Evolutionary conservation across 768 basidiomycete genomes (phyloP).

Genomic region (Leccinum aurantiacum): DNA sequence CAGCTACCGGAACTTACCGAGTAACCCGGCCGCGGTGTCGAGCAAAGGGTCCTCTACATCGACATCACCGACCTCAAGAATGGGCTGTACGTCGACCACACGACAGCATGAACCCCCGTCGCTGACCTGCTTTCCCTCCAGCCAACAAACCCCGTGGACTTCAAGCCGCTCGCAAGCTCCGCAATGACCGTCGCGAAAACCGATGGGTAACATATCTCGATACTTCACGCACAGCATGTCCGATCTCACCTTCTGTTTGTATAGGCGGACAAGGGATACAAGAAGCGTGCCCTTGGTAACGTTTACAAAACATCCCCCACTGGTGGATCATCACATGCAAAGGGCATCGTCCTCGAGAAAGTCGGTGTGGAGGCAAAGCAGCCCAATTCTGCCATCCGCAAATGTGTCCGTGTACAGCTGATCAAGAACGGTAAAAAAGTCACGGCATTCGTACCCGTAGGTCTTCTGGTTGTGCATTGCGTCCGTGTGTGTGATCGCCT

Average conservation of each 20-base stretch:
- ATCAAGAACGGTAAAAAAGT: constrained; percentile 99
- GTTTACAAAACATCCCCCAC: constrained; percentile 99
- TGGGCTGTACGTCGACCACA: constrained; percentile 72
- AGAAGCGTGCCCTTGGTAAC: constrained; percentile 99
- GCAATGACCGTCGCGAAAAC: constrained; percentile 90
- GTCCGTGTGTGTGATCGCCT: constrained; percentile 6
- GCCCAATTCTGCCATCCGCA: constrained; percentile 99
- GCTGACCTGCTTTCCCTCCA: constrained; percentile 30
- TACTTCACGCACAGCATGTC: neutral
- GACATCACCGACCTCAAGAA: constrained; percentile 61
- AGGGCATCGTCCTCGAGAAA: constrained; percentile 99
- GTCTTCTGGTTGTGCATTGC: constrained; percentile 32
- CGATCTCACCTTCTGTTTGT: constrained; percentile 18
- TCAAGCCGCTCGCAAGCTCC: constrained; percentile 98
- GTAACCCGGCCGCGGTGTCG: constrained; percentile 5
- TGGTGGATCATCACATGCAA: constrained; percentile 98
- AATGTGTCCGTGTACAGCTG: constrained; percentile 99
- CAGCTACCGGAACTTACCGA: constrained; percentile 38
- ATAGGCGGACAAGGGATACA: constrained; percentile 97
- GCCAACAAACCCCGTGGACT: constrained; percentile 99
- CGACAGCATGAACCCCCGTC: constrained; percentile 6
- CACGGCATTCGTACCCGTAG: constrained; percentile 97
- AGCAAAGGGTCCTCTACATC: constrained; percentile 31
- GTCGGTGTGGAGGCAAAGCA: constrained; percentile 99
- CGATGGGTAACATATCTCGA: constrained; percentile 75